phyloP scores from a whole-genome alignment of 1,139 yeast genomes.

The Lodderomyces metapsilosis region DNA sequence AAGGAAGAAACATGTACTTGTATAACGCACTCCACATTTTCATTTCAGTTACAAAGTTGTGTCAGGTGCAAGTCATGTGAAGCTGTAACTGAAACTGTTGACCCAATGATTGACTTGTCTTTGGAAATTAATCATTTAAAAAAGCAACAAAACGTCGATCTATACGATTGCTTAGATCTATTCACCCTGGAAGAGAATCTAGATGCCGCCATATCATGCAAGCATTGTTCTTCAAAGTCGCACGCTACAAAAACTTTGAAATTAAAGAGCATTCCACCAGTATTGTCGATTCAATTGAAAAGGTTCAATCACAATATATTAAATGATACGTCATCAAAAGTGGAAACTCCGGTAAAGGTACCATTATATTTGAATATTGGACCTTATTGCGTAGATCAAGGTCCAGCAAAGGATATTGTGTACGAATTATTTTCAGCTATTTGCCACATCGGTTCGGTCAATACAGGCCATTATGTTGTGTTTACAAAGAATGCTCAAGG shows the following conservation, averaged over 20 bases:
- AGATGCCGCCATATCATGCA: conserved; percentile 60
- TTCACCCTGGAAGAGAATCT: conserved; percentile 77
- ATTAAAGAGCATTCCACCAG: conserved; percentile 69
- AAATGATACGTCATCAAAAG: conserved; percentile 61
- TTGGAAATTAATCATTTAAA: conserved; percentile 55
- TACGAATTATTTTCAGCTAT: conserved; percentile 86
- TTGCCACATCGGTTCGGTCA: conserved; percentile 87
- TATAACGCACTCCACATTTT: conserved; percentile 84
- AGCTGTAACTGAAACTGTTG: conserved; percentile 64
- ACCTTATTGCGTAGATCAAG: conserved; percentile 39
- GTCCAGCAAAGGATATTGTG: conserved; percentile 31
- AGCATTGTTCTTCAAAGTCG: conserved; percentile 57
- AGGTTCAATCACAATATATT: conserved; percentile 72
- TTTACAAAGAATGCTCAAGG: conserved; percentile 70
- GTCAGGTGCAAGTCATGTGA: conserved; percentile 73
- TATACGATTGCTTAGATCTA: conserved; percentile 68
- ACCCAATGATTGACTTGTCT: conserved; percentile 89
- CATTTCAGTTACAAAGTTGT: conserved; percentile 94
- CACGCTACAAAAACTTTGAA: conserved; percentile 70
- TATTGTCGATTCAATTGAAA: conserved; percentile 80
- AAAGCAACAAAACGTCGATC: conserved; percentile 22
- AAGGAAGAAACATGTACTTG: conserved; percentile 53
- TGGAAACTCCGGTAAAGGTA: conserved; percentile 70
- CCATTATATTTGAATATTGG: conserved; percentile 73
- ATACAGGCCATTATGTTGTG: conserved; percentile 92